Percentiles rank a stretch among this genome's conserved stretches.
Evolutionary conservation across 192 early-diverging fungal genomes (phyloP).

Genomic region (Coemansia umbellata): DNA sequence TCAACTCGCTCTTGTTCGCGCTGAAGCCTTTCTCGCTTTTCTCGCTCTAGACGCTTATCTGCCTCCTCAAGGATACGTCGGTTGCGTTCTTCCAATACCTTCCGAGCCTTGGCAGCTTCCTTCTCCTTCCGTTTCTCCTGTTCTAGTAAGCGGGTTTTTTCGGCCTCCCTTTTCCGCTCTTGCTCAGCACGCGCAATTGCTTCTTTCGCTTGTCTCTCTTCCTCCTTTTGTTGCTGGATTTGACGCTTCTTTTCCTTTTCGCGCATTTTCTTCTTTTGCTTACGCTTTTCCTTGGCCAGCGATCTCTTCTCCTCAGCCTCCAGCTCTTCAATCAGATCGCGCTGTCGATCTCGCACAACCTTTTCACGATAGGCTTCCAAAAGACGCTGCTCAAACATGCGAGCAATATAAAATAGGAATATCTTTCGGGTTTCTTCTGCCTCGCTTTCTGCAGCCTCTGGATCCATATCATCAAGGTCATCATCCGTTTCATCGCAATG

Average conservation of each 20-base stretch:
- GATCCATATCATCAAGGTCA: constrained; percentile 62
- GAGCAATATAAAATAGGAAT: constrained; percentile 95
- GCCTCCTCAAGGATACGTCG: constrained; percentile 42
- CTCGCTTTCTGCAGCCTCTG: constrained; percentile 69
- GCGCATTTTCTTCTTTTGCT: constrained; percentile 67
- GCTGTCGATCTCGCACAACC: constrained; percentile 83
- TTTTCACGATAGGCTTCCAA: constrained; percentile 92
- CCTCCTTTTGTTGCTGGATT: constrained; percentile 39
- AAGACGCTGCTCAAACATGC: constrained; percentile 97
- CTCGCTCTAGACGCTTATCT: constrained; percentile 30
- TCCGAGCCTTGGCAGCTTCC: constrained; percentile 15
- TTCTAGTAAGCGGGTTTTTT: constrained; percentile 21
- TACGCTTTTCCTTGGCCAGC: constrained; percentile 60
- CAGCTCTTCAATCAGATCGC: constrained; percentile 80
- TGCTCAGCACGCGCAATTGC: constrained; percentile 22
- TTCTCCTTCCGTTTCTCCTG: constrained; percentile 26
- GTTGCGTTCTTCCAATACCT: constrained; percentile 44
- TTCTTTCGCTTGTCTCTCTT: constrained; percentile 34
- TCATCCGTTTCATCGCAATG: constrained; percentile 63
- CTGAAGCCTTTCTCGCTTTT: constrained; percentile 18
- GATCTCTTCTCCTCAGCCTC: constrained; percentile 75
- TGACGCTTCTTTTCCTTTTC: constrained; percentile 55
- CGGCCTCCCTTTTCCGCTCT: constrained; percentile 26
- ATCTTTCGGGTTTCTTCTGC: constrained; percentile 90
- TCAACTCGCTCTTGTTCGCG: constrained; percentile 19